Percentiles rank a stretch among this genome's conserved stretches.
Evolutionary conservation across 2,329 filamentous ascomycete species (phyloP).

Genomic region (Cladobotryum mycophilum): DNA sequence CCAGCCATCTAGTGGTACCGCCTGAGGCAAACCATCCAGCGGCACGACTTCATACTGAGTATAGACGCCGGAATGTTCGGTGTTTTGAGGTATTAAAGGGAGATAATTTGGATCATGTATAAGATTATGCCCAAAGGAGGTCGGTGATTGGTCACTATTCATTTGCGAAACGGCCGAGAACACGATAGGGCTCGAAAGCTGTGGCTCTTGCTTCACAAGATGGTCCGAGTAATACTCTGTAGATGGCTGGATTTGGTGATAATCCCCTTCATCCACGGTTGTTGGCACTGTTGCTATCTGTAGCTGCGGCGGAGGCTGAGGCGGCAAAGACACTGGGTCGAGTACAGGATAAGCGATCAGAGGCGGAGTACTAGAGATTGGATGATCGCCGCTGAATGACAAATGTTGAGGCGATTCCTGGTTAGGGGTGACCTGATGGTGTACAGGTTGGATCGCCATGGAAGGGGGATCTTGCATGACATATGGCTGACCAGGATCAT

Average conservation of each 20-base stretch:
- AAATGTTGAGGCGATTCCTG: background rate
- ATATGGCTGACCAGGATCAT: constrained; percentile 27
- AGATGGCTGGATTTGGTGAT: background rate
- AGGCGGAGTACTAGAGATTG: background rate
- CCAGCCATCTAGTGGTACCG: constrained; percentile 14
- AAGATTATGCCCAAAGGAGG: too few species aligned
- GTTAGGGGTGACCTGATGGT: background rate
- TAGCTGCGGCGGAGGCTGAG: background rate
- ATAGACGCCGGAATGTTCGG: constrained; percentile 5
- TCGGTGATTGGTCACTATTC: too few species aligned
- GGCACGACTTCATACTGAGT: constrained; percentile 16
- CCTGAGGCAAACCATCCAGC: constrained; percentile 1
- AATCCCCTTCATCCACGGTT: background rate
- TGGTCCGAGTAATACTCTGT: constrained; percentile 5
- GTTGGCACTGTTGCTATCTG: too few species aligned
- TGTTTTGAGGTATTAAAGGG: constrained; percentile 1
- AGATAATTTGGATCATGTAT: background rate
- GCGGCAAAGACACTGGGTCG: background rate
- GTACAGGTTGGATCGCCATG: constrained; percentile 1
- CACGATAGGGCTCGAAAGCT: background rate
- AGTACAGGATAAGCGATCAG: constrained; percentile 1
- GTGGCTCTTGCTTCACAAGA: constrained; percentile 1
- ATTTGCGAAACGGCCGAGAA: too few species aligned
- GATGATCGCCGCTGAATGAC: background rate
- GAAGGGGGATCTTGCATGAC: constrained; percentile 21